Conservation (phyloP, 208 protist genomes). For the Tritrichomonas foetus region DNA sequence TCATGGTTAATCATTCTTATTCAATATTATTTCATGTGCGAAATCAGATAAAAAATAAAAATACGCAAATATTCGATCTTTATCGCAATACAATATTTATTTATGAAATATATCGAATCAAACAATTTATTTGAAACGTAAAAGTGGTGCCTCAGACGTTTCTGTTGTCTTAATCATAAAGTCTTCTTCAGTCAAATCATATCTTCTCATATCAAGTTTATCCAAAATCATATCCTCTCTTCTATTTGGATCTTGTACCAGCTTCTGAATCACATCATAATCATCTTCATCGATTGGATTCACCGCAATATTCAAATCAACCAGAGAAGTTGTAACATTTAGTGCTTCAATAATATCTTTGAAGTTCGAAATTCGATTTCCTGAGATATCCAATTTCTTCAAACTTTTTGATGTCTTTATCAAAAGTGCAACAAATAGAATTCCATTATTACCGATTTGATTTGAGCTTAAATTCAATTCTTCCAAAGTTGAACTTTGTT, state of each 20-base stretch:
- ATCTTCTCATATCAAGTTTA: background rate
- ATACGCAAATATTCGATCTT: no score
- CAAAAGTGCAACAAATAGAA: background rate
- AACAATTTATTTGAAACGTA: background rate
- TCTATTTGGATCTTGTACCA: background rate
- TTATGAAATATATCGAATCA: background rate
- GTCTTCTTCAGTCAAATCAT: background rate
- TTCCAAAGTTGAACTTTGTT: background rate
- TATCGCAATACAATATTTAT: no score
- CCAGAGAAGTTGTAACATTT: background rate
- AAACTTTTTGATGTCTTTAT: background rate
- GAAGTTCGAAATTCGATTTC: background rate
- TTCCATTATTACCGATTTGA: background rate
- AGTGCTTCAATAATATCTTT: background rate
- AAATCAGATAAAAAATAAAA: no score
- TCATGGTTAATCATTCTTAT: no score
- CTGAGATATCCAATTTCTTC: background rate
- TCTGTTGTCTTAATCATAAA: background rate
- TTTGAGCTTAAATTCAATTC: background rate
- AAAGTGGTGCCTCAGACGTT: slow-evolving; percentile 3
- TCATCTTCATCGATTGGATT: slow-evolving; percentile 12
- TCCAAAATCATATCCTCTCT: background rate
- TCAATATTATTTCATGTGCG: no score
- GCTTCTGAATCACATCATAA: background rate
- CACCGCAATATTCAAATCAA: background rate